phyloP scores from a whole-genome alignment of 2,329 filamentous ascomycete genomes.

The Hypocrella siamensis region DNA sequence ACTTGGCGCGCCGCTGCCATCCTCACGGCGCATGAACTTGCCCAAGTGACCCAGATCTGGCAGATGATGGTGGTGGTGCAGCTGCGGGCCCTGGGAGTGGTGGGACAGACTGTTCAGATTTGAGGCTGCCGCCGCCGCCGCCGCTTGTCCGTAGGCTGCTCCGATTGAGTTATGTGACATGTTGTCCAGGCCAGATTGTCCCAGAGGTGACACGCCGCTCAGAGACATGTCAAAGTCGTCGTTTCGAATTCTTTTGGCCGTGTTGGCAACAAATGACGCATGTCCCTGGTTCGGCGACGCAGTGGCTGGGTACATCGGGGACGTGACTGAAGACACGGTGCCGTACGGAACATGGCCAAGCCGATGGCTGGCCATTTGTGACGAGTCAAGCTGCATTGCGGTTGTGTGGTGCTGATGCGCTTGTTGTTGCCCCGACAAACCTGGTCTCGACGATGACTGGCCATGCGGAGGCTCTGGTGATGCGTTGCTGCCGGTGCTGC shows the following conservation, averaged over 20 bases:
- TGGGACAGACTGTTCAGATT: slow-evolving; percentile 2
- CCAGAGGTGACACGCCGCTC: slow-evolving; percentile 32
- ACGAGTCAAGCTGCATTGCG: slow-evolving; percentile 35
- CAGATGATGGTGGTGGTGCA: slow-evolving; percentile 67
- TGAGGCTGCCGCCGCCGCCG: slow-evolving; percentile 14
- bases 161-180: slow-evolving; percentile 39
- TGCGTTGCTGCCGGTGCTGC: slow-evolving; percentile 29
- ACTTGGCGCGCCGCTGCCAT: slow-evolving; percentile 52
- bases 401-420: slow-evolving; percentile 23
- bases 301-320: slow-evolving; percentile 36
- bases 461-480: slow-evolving; percentile 21
- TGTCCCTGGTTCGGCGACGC: slow-evolving; percentile 22
- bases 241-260: slow-evolving; percentile 37
- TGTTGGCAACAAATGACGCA: slow-evolving; percentile 14
- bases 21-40: slow-evolving; percentile 50
- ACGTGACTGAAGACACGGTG: slow-evolving; percentile 28
- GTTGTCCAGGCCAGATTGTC: slow-evolving; percentile 37
- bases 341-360: slow-evolving; percentile 39
- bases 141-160: slow-evolving; percentile 31
- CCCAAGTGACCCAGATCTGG: slow-evolving; percentile 57
- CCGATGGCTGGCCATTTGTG: slow-evolving; percentile 35
- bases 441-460: slow-evolving; percentile 14
- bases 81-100: slow-evolving; percentile 4
- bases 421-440: slow-evolving; percentile 26
- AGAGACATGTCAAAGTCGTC: slow-evolving; percentile 44